Evolutionary conservation across 805 yeast species (phyloP), one percentile per base, ranked within the genome.

Genomic region (Candida ponderosae): DNA sequence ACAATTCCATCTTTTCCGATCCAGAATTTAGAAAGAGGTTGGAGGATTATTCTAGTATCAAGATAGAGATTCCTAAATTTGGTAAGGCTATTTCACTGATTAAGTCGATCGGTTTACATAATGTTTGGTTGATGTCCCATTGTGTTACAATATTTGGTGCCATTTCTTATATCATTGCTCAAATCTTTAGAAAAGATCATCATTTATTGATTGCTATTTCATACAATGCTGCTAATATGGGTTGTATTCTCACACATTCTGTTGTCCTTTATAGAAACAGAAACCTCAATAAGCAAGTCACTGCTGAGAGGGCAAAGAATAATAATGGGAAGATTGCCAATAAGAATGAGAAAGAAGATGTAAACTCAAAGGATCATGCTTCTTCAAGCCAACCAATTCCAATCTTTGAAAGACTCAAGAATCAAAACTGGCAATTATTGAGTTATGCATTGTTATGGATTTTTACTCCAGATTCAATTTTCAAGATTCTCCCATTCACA

Each of bases 391-490:
- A 8, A 41, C 23, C 31, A 29, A 26, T 4, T 44, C 52, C 57
- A 11, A 42, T 65, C 16, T 54, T 68, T 8, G 62, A 59, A 33
- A 48, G 61, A 5, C 45, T 66, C 33, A 63, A 56, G 43, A 59
- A 68, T n/a, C 70, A 66, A 37, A 64, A 66, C 40, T 54, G 65
- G 0, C 68, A 63, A 30, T 39, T 66, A 32, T 48, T 66, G 29
- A 57, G 59, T 0, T 62, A 57, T 46, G 48, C 66, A 2, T 42
- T 52, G n/a, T 49, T 67, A 18, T 66, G 70, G 70, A 32, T 57
- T 20, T 48, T 52, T 9, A 63, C 71, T 0, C 46, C 53, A 4
- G 40, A 46, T 3, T 56, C 54, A 16, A 16, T 59, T n/a, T 37
- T 60, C 28, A 67, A 67, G 40, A 41, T 67, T 32, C 39, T 60